These are phyloP conservation scores for Trichoderma virens DNA, from an alignment of 495 filamentous ascomycete genomes.

Conservation along the genomic window DNA sequence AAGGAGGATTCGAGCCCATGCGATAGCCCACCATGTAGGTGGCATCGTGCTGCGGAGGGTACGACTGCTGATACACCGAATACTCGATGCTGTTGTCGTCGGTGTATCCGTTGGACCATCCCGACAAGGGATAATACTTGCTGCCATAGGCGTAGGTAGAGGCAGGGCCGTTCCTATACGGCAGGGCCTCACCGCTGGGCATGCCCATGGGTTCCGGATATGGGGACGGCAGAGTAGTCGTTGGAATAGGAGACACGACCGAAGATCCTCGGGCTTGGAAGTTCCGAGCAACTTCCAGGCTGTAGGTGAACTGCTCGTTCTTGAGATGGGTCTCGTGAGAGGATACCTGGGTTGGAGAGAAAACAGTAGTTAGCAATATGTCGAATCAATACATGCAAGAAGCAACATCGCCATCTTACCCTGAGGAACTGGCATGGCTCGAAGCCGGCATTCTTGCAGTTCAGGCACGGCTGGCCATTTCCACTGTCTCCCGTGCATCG, in stretches of 20 bases:
- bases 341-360: not conserved
- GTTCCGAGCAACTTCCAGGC: not conserved
- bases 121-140: not conserved
- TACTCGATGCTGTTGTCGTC: slow-evolving; percentile 3
- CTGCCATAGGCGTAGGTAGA: slow-evolving; percentile 1
- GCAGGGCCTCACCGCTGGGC: not conserved
- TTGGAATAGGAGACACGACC: slow-evolving; percentile 1
- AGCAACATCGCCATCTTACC: too few species aligned
- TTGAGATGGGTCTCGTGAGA: slow-evolving; percentile 6
- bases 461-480: slow-evolving; percentile 67
- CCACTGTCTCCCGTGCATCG: slow-evolving; percentile 85
- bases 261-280: not conserved
- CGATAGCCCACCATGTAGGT: not conserved
- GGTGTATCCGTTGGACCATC: not conserved
- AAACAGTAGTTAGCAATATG: not conserved
- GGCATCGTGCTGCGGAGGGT: slow-evolving; percentile 1
- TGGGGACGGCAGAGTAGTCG: not conserved
- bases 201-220: not conserved
- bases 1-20: not conserved
- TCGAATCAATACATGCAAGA: too few species aligned
- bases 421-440: slow-evolving; percentile 71
- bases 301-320: slow-evolving; percentile 10
- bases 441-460: slow-evolving; percentile 68
- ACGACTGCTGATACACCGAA: not conserved
- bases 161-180: slow-evolving; percentile 7